These are phyloP conservation scores for Citrus sp. DNA, from an alignment of 345 rosid species.

Conservation along the genomic window DNA sequence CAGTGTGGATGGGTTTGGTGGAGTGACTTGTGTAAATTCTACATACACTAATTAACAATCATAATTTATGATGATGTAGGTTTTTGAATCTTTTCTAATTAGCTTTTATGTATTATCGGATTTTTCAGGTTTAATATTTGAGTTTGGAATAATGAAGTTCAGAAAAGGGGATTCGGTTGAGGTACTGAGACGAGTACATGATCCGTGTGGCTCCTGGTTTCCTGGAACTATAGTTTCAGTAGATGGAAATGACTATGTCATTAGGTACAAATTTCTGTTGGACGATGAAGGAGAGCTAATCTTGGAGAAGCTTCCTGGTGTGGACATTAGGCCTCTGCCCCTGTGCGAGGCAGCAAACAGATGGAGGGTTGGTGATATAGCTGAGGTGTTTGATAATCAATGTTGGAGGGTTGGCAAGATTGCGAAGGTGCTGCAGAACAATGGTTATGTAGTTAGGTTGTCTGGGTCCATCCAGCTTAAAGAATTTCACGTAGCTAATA, in stretches of 20 bases:
- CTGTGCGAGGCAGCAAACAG: slow-evolving; percentile 15
- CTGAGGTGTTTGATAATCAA: slow-evolving; percentile 34
- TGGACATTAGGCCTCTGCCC: slow-evolving; percentile 37
- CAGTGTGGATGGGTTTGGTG: background rate
- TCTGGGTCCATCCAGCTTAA: slow-evolving; percentile 36
- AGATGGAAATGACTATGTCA: slow-evolving; percentile 19
- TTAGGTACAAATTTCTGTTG: slow-evolving; percentile 23
- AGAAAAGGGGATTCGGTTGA: slow-evolving; percentile 30
- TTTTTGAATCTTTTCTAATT: background rate
- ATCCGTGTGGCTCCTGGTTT: slow-evolving; percentile 37
- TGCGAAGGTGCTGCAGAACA: slow-evolving; percentile 23
- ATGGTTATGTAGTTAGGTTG: slow-evolving; percentile 27
- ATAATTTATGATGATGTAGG: background rate
- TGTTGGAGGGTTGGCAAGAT: slow-evolving; percentile 41
- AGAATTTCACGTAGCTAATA: slow-evolving; percentile 27
- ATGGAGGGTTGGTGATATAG: slow-evolving; percentile 38
- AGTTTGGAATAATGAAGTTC: slow-evolving; percentile 24
- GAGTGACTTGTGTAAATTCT: background rate
- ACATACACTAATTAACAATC: background rate
- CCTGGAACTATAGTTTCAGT: slow-evolving; percentile 29
- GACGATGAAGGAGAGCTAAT: slow-evolving; percentile 15
- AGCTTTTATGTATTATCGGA: background rate
- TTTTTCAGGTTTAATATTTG: slow-evolving; percentile 14
- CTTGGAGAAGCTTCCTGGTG: slow-evolving; percentile 23
- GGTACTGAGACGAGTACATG: slow-evolving; percentile 32